Conservation (phyloP, 2,329 filamentous ascomycete species). For the Exophiala alcalophila region DNA sequence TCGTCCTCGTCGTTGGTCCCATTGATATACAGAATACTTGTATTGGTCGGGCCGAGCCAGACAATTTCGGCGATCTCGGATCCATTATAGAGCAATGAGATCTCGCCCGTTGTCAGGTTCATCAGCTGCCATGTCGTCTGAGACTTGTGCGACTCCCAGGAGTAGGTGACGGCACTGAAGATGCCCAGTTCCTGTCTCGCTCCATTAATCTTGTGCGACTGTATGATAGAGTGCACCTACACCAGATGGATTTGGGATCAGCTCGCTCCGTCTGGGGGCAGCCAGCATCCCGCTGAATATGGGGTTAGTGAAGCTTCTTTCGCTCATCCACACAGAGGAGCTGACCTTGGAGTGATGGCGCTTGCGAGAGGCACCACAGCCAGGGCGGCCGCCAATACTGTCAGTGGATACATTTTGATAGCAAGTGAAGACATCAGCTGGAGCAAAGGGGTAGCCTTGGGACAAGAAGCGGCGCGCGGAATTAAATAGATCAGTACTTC, state of each 20-base stretch:
- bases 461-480: too few relatives aligned
- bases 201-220: constrained; percentile 6
- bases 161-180: constrained; percentile 68
- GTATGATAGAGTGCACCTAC: constrained; percentile 31
- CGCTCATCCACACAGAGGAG: neutral
- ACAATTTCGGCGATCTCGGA: constrained; percentile 65
- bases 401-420: constrained; percentile 3
- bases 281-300: constrained; percentile 36
- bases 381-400: constrained; percentile 22
- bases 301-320: constrained; percentile 2
- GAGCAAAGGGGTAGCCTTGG: too few relatives aligned
- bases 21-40: constrained; percentile 57
- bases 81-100: constrained; percentile 64
- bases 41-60: constrained; percentile 68
- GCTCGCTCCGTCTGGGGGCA: constrained; percentile 39
- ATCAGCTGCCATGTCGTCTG: constrained; percentile 65
- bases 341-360: constrained; percentile 32
- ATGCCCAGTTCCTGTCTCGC: constrained; percentile 42
- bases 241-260: constrained; percentile 41
- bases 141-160: constrained; percentile 70
- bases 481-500: too few relatives aligned
- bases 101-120: constrained; percentile 64
- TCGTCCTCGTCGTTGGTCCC: constrained; percentile 40
- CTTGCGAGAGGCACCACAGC: constrained; percentile 29
- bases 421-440: too few relatives aligned